Evolutionary conservation across 75 land plant genomes (phyloP), one percentile per base, ranked within the genome.

Genomic region (Chamaecyparis obtusa): DNA sequence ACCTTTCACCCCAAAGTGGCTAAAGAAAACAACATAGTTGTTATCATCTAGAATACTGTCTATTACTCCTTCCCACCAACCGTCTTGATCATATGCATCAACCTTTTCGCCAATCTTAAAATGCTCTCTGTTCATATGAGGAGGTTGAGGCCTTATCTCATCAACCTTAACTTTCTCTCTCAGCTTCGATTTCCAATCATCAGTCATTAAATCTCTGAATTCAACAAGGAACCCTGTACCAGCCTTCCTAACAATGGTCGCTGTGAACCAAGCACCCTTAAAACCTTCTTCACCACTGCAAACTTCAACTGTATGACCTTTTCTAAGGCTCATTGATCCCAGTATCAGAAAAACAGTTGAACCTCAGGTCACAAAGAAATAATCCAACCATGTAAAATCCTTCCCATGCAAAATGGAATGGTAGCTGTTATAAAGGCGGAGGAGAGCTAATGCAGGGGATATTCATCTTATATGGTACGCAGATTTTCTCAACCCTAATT

Each of bases 31-130:
- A 14, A 80, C 30, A 75, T 94, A 94, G 15, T 19, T 90, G n/a
- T 83, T 46, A 24, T 75, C 57, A 33, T 15, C 54, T 4, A 88
- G 77, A 84, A 92, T 92, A 83, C 85, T 91, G 13, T 89, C 85
- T 57, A 94, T 81, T 33, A 92, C 89, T 54, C 95, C 95, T 48
- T 86, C 89, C 93, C 95, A 92, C 95, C 93, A 94, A 5, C 89
- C 91, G 88, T 92, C 93, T 80, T 89, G 88, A 69, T 88, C 90
- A 39, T 87, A 86, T 54, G 89, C 93, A 88, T 94, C 95, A 86
- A 94, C 92, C 86, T 92, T 90, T 86, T 94, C 93, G 64, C 51
- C 64, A 33, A 57, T 46, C 16, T 74, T 86, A 88, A 87, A 94
- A 1, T 76, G 37, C 14, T 85, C 81, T 15, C 48, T 24, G 1